Percentiles rank a stretch among this genome's conserved stretches.
phyloP scores from a whole-genome alignment of 495 filamentous ascomycete genomes.

The Cryomyces antarcticus region DNA sequence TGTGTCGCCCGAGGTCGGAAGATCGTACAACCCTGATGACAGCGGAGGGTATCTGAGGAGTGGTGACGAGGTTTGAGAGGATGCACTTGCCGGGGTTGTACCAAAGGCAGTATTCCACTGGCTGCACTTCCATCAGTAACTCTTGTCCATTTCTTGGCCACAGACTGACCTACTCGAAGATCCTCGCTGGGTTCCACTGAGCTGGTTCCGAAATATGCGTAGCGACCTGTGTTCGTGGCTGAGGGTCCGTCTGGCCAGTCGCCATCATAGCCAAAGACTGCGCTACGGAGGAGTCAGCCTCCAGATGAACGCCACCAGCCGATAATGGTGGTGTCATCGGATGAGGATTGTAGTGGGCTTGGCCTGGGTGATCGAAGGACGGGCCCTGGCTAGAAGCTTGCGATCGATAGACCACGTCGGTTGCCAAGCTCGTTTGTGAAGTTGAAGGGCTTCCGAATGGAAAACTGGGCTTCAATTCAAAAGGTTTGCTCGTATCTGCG shows the following conservation, averaged over 20 bases:
- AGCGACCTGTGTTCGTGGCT: constrained; percentile 24
- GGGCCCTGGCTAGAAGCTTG: constrained; percentile 13
- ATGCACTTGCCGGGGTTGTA: constrained; percentile 23
- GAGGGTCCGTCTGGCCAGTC: constrained; percentile 22
- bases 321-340: constrained; percentile 73
- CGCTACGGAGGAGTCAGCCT: constrained; percentile 61
- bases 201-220: constrained; percentile 45
- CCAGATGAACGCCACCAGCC: constrained; percentile 43
- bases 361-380: constrained; percentile 29
- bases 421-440: constrained; percentile 12
- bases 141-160: neutral
- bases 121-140: constrained; percentile 24
- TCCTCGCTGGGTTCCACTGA: constrained; percentile 76
- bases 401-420: constrained; percentile 8
- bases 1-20: constrained; percentile 7
- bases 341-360: constrained; percentile 55
- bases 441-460: constrained; percentile 68
- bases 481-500: constrained; percentile 64
- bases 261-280: constrained; percentile 63
- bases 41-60: neutral
- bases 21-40: constrained; percentile 10
- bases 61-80: constrained; percentile 14
- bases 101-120: constrained; percentile 90
- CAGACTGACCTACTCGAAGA: constrained; percentile 66
- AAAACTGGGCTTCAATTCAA: constrained; percentile 73